These are phyloP conservation scores for Saccharomycopsis babjevae DNA, from an alignment of 805 yeast species.

Conservation along the genomic window DNA sequence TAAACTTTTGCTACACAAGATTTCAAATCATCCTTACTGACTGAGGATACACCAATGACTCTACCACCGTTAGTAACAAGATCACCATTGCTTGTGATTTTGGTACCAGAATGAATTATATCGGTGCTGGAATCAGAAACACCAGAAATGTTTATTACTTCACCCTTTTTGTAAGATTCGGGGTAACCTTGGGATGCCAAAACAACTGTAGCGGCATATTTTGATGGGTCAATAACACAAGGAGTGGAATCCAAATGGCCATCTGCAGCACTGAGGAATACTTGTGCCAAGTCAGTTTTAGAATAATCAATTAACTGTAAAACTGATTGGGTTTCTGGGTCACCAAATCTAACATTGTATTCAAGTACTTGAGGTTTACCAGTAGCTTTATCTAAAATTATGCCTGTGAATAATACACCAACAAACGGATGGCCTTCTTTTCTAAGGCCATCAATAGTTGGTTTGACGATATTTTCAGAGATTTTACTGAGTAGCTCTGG, in stretches of 20 bases:
- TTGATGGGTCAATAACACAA: conserved; percentile 41
- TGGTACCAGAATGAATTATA: conserved; percentile 96
- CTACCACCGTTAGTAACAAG: conserved; percentile 90
- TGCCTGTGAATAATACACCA: conserved; percentile 91
- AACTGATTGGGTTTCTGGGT: conserved; percentile 97
- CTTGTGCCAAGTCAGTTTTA: conserved; percentile 79
- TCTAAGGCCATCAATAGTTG: conserved; percentile 94
- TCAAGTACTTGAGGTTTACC: conserved; percentile 89
- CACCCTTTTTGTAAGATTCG: conserved; percentile 75
- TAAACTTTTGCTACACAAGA: conserved; percentile 84
- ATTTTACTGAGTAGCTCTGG: conserved; percentile 60
- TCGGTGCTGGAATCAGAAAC: conserved; percentile 22
- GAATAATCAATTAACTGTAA: conserved; percentile 72
- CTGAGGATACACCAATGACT: conserved; percentile 90
- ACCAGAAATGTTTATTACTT: conserved; percentile 53
- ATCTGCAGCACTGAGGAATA: conserved; percentile 88
- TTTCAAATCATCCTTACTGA: conserved; percentile 52
- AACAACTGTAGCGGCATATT: conserved; percentile 84
- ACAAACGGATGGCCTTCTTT: conserved; percentile 90
- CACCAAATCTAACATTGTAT: conserved; percentile 97
- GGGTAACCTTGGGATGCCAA: conserved; percentile 98
- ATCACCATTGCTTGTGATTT: conserved; percentile 34
- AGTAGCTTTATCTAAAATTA: conserved; percentile 63
- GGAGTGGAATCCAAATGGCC: conserved; percentile 81
- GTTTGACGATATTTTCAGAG: conserved; percentile 67